Conservation (phyloP, 768 basidiomycete genomes). For the Russula compacta region DNA sequence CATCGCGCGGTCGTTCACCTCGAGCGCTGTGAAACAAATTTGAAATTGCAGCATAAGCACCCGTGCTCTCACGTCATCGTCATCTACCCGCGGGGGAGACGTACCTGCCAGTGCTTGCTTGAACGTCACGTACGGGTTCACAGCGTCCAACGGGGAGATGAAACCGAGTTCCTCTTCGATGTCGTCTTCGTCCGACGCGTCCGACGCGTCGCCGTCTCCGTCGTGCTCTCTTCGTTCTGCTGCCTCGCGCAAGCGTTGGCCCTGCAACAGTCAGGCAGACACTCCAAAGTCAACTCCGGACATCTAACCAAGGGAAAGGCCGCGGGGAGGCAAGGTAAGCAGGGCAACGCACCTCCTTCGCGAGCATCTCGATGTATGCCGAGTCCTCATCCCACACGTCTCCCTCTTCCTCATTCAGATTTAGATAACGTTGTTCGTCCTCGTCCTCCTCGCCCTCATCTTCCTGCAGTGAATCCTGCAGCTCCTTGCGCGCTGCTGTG, state of each 20-base stretch:
- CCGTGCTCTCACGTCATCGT: neutral
- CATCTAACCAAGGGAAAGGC: neutral
- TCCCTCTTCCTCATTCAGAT: slow-evolving; percentile 64
- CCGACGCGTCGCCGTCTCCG: slow-evolving; percentile 20
- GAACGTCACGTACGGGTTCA: slow-evolving; percentile 72
- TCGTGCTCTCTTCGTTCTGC: slow-evolving; percentile 35
- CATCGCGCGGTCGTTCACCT: slow-evolving; percentile 55
- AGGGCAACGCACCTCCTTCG: slow-evolving; percentile 57
- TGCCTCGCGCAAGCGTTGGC: slow-evolving; percentile 62
- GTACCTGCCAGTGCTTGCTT: slow-evolving; percentile 68
- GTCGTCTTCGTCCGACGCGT: slow-evolving; percentile 38
- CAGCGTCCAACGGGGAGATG: slow-evolving; percentile 72
- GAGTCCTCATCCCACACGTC: slow-evolving; percentile 91
- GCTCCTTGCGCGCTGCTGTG: slow-evolving; percentile 44
- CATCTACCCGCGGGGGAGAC: no score
- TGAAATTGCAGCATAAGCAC: neutral
- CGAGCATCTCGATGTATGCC: slow-evolving; percentile 79
- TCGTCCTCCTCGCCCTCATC: slow-evolving; percentile 20
- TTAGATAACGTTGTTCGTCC: slow-evolving; percentile 41
- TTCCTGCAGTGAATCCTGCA: slow-evolving; percentile 39
- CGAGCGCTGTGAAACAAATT: slow-evolving; percentile 44
- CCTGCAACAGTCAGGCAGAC: slow-evolving; percentile 31
- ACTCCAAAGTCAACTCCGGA: neutral
- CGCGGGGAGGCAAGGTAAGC: neutral
- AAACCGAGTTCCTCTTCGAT: slow-evolving; percentile 81